Evolutionary conservation across 306 rosid genomes (phyloP).

Genomic region (Pyrus pyrifolia): DNA sequence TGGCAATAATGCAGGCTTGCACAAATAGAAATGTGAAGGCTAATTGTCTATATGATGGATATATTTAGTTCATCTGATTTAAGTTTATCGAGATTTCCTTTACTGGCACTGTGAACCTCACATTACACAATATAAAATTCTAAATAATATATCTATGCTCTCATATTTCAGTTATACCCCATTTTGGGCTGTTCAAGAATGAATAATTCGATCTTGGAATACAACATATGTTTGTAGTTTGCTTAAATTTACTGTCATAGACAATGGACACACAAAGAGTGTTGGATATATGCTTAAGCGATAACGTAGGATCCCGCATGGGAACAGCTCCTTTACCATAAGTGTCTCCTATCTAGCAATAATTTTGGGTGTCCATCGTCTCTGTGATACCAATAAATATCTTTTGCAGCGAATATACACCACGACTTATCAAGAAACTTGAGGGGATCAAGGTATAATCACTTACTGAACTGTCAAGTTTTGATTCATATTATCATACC

Average conservation of each 20-base stretch:
- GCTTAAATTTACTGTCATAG: neutral
- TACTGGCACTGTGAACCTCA: neutral
- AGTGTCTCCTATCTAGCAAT: neutral
- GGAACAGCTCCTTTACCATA: conserved; percentile 2
- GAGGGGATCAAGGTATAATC: conserved; percentile 71
- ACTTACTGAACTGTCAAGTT: conserved; percentile 18
- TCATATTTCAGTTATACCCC: neutral
- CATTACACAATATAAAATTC: neutral
- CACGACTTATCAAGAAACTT: conserved; percentile 89
- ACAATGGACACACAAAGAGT: neutral
- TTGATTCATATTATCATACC: conserved; percentile 14
- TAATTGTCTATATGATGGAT: neutral
- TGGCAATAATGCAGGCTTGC: neutral
- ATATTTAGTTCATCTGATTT: neutral
- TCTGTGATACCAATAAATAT: conserved; percentile 7
- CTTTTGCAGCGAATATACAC: conserved; percentile 72
- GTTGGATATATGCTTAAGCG: neutral
- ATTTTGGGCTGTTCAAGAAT: neutral
- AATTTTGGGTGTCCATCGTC: neutral
- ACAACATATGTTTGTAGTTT: neutral
- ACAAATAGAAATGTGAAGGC: neutral
- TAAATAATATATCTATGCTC: neutral
- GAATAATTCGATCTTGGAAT: neutral
- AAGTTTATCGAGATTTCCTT: too few species aligned
- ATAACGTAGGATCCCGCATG: neutral